phyloP scores from a whole-genome alignment of 2,329 filamentous ascomycete genomes.

The Zymoseptoria brevis region DNA sequence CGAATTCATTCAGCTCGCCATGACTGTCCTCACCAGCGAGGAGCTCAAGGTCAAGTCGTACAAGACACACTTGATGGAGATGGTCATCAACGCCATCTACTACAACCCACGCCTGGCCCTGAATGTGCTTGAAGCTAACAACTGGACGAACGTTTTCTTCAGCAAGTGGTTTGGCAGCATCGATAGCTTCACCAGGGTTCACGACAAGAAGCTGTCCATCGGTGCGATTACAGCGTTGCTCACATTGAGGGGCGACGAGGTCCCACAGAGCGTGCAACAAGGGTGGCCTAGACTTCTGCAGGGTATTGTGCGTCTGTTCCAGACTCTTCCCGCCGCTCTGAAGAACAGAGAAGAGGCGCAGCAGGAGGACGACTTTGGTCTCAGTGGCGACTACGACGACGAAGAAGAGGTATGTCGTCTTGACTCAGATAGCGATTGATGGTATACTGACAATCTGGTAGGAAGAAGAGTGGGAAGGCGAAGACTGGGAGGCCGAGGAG shows the following conservation, averaged over 20 bases:
- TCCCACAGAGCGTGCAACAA: conserved; percentile 85
- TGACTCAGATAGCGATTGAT: background rate
- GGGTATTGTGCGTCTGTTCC: conserved; percentile 85
- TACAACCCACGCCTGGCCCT: conserved; percentile 86
- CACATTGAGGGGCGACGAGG: conserved; percentile 67
- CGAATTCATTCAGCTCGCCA: conserved; percentile 82
- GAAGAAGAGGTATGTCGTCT: conserved; percentile 51
- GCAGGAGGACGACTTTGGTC: conserved; percentile 70
- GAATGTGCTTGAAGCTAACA: conserved; percentile 78
- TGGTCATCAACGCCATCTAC: conserved; percentile 96
- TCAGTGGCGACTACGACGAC: conserved; percentile 63
- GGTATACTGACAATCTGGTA: conserved; percentile 7
- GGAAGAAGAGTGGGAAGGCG: conserved; percentile 74
- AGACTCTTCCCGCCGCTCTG: conserved; percentile 76
- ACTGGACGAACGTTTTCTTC: conserved; percentile 98
- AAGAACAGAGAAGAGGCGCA: conserved; percentile 90
- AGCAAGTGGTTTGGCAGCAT: conserved; percentile 97
- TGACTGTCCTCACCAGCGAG: conserved; percentile 66
- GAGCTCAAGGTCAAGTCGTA: conserved; percentile 88
- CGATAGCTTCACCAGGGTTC: conserved; percentile 82
- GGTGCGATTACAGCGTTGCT: conserved; percentile 84
- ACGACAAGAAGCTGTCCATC: conserved; percentile 98
- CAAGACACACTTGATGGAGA: conserved; percentile 94
- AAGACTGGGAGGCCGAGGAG: conserved; percentile 59
- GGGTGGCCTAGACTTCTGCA: conserved; percentile 89